Percentiles rank a stretch among this genome's conserved stretches.
phyloP scores from a whole-genome alignment of 441 rosid genomes.

The Erodium chrysanthum region DNA sequence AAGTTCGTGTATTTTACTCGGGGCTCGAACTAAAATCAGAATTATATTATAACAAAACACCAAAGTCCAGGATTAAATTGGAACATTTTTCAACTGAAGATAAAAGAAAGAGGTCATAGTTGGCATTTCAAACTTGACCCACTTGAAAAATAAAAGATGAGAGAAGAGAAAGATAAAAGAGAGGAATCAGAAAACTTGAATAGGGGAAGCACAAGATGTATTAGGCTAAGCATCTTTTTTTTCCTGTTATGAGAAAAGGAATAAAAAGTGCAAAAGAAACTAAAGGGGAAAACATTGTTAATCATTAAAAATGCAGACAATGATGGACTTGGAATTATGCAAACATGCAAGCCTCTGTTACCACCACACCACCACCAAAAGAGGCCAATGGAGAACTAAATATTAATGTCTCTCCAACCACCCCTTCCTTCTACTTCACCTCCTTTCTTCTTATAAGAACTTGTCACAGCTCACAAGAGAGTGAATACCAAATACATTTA shows the following conservation, averaged over 20 bases:
- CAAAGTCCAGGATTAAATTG: too few relatives aligned
- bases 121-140: neutral
- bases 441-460: conserved; percentile 14
- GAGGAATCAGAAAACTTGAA: conserved; percentile 3
- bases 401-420: conserved; percentile 18
- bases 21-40: too few relatives aligned
- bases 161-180: neutral
- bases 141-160: neutral
- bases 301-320: conserved; percentile 21
- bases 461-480: neutral
- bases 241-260: neutral
- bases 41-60: too few relatives aligned
- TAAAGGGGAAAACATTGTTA: conserved; percentile 13
- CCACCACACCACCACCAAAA: conserved; percentile 7
- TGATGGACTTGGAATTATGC: conserved; percentile 21
- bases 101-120: neutral
- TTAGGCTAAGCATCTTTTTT: neutral
- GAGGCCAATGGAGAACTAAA: neutral
- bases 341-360: conserved; percentile 12
- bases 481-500: neutral
- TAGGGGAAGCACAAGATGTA: conserved; percentile 1
- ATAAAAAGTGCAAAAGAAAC: conserved; percentile 8
- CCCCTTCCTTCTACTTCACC: neutral
- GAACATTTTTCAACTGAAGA: neutral
- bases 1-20: too few relatives aligned